Percentiles rank a stretch among this genome's conserved stretches.
These are phyloP conservation scores for Candida pini DNA, from an alignment of 805 yeast species.

Conservation along the genomic window DNA sequence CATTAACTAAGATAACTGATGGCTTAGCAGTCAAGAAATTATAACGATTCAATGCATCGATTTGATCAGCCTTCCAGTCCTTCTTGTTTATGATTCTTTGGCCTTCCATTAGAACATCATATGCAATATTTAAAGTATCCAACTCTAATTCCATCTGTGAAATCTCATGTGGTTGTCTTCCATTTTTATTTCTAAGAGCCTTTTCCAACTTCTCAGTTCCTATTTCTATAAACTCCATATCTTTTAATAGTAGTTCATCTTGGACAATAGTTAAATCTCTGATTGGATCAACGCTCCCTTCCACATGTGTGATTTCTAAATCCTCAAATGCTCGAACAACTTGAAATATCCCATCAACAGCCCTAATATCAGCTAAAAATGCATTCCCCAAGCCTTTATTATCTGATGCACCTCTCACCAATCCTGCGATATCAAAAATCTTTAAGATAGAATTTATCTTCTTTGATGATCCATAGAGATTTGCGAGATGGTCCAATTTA, in stretches of 20 bases:
- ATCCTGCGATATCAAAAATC: constrained; percentile 65
- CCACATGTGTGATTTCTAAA: constrained; percentile 62
- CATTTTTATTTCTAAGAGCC: constrained; percentile 70
- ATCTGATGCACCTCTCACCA: constrained; percentile 55
- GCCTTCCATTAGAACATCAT: constrained; percentile 73
- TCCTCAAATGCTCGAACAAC: constrained; percentile 62
- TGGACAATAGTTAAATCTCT: constrained; percentile 58
- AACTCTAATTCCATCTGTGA: constrained; percentile 80
- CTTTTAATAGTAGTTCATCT: constrained; percentile 62
- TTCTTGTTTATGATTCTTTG: constrained; percentile 78
- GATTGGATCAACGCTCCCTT: constrained; percentile 57
- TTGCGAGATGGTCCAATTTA: constrained; percentile 42
- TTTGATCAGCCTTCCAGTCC: constrained; percentile 85
- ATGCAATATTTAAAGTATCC: constrained; percentile 70
- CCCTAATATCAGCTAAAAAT: constrained; percentile 60
- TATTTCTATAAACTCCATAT: constrained; percentile 69
- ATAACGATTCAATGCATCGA: constrained; percentile 83
- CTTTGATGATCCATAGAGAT: constrained; percentile 43
- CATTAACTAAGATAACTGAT: constrained; percentile 84
- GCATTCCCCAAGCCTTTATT: constrained; percentile 77
- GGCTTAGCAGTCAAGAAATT: constrained; percentile 92
- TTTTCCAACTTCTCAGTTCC: constrained; percentile 54
- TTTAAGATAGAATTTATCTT: constrained; percentile 51
- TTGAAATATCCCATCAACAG: constrained; percentile 68
- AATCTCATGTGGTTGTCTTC: constrained; percentile 65